Evolutionary conservation across 306 rosid genomes (phyloP).

Genomic region (Carpinus fangiana): DNA sequence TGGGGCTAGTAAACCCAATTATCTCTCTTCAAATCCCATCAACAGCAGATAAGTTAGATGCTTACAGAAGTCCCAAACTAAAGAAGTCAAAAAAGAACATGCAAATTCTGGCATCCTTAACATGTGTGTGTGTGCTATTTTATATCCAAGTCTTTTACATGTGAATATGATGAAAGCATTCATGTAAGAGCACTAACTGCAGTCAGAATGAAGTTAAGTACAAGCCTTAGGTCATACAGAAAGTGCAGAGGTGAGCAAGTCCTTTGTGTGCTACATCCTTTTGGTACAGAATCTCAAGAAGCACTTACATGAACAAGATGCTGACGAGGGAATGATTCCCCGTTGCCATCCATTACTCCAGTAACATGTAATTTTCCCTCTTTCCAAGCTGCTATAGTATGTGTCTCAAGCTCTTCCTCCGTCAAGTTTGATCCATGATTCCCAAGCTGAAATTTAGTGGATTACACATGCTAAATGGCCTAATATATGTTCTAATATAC

Average conservation of each 20-base stretch:
- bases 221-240: neutral
- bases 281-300: conserved; percentile 22
- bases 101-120: neutral
- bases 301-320: conserved; percentile 67
- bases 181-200: neutral
- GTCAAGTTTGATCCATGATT: conserved; percentile 76
- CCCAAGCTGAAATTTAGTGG: conserved; percentile 64
- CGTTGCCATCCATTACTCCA: conserved; percentile 49
- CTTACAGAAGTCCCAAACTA: neutral
- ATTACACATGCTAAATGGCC: conserved; percentile 12
- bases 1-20: too few species aligned
- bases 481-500: conserved; percentile 8
- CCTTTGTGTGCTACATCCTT: neutral
- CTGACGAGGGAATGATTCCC: conserved; percentile 38
- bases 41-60: neutral
- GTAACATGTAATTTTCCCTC: conserved; percentile 54
- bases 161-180: neutral
- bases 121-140: neutral
- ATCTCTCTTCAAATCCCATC: neutral
- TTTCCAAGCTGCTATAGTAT: conserved; percentile 90
- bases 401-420: conserved; percentile 86
- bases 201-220: neutral
- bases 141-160: neutral
- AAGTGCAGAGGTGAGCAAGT: conserved; percentile 1
- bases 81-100: neutral